Percentiles rank a stretch among this genome's conserved stretches.
phyloP scores from a whole-genome alignment of 805 yeast species.

The Spathaspora girioi region DNA sequence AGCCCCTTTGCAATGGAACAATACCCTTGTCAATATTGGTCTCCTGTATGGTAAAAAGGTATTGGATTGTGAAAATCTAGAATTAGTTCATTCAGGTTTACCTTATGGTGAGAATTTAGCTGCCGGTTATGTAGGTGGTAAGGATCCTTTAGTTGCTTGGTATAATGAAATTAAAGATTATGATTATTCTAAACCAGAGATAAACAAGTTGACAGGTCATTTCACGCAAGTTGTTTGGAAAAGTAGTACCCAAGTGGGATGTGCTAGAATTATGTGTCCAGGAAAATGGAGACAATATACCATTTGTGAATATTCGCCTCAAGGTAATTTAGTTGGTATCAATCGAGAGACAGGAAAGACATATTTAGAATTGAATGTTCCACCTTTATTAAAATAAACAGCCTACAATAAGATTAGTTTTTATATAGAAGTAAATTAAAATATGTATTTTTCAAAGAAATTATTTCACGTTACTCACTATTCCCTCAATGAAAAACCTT shows the following conservation, averaged over 20 bases:
- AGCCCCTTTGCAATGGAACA: slow-evolving; percentile 30
- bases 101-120: slow-evolving; percentile 79
- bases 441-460: neutral
- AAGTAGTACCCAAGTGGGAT: slow-evolving; percentile 56
- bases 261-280: slow-evolving; percentile 52
- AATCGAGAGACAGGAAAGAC: slow-evolving; percentile 26
- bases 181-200: slow-evolving; percentile 50
- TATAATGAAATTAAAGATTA: slow-evolving; percentile 60
- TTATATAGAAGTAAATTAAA: neutral
- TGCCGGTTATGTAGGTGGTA: slow-evolving; percentile 56
- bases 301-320: slow-evolving; percentile 63
- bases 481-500: too few relatives aligned
- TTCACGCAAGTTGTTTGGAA: slow-evolving; percentile 79
- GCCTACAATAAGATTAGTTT: neutral
- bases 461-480: too few relatives aligned
- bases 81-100: slow-evolving; percentile 59
- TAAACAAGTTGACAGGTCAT: slow-evolving; percentile 61
- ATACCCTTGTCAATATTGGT: slow-evolving; percentile 30
- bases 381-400: slow-evolving; percentile 22
- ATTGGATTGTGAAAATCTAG: slow-evolving; percentile 56
- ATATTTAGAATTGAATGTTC: slow-evolving; percentile 43
- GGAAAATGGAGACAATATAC: slow-evolving; percentile 55
- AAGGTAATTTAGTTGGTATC: slow-evolving; percentile 49
- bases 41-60: slow-evolving; percentile 47
- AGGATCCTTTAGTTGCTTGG: slow-evolving; percentile 68